phyloP scores from a whole-genome alignment of 768 basidiomycete genomes.

The Dictyophora rubrovolvata region DNA sequence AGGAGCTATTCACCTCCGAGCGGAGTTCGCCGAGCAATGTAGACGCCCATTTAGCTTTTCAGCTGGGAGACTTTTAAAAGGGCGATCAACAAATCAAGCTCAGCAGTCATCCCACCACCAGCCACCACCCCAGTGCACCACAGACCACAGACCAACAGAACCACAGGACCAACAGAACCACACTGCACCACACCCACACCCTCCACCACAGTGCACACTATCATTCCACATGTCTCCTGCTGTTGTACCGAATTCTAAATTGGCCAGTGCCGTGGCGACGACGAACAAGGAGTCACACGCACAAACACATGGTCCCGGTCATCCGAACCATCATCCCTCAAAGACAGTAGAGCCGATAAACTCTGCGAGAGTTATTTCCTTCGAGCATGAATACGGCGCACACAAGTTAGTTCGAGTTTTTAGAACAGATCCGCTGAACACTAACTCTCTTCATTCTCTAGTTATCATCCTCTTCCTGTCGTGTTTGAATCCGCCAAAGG shows the following conservation, averaged over 20 bases:
- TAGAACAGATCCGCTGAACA: neutral
- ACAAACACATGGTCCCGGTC: no score
- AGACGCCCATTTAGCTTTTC: neutral
- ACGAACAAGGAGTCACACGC: neutral
- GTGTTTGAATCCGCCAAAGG: constrained; percentile 88
- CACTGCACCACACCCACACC: neutral
- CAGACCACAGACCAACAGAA: no score
- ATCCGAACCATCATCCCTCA: neutral
- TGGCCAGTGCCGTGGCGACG: no score
- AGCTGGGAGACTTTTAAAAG: no score
- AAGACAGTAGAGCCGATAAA: constrained; percentile 22
- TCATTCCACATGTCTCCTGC: constrained; percentile 4
- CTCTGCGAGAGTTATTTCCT: constrained; percentile 62
- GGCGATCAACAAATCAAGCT: no score
- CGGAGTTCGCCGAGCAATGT: neutral
- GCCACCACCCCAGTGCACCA: no score
- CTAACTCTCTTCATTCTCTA: constrained; percentile 40
- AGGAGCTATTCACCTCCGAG: neutral
- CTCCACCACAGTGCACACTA: neutral
- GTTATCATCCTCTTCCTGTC: constrained; percentile 92
- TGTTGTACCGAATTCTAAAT: neutral
- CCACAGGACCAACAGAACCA: neutral
- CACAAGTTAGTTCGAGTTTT: constrained; percentile 60
- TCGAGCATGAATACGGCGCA: constrained; percentile 76
- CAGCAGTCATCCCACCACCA: no score